Percentiles rank a stretch among this genome's conserved stretches.
These are phyloP conservation scores for Persicaria tinctoria DNA, from an alignment of 148 eudicot genomes.

Conservation along the genomic window DNA sequence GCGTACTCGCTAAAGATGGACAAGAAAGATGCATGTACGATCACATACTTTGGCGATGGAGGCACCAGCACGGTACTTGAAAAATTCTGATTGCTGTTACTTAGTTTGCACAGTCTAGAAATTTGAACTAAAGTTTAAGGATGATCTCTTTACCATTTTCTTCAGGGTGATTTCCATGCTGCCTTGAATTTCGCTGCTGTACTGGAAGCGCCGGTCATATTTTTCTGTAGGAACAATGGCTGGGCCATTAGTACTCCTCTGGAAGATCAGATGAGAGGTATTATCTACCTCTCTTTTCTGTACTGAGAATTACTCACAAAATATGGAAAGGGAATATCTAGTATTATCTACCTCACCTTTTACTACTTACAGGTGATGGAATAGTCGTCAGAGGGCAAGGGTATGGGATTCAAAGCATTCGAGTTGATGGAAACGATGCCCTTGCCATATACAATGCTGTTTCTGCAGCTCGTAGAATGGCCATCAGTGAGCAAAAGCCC, in stretches of 20 bases:
- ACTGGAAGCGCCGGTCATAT: conserved; percentile 61
- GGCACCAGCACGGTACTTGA: conserved; percentile 49
- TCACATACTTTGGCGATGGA: conserved; percentile 79
- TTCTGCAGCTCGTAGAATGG: conserved; percentile 46
- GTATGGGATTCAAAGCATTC: conserved; percentile 58
- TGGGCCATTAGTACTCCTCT: conserved; percentile 80
- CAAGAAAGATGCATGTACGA: conserved; percentile 51
- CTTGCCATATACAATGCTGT: conserved; percentile 62
- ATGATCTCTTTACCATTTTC: background rate
- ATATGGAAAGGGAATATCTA: background rate
- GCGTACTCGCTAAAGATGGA: conserved; percentile 85
- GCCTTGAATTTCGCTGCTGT: conserved; percentile 73
- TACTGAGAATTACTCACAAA: background rate
- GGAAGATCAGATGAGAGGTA: conserved; percentile 56
- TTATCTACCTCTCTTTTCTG: conserved; percentile 9
- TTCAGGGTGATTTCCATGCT: conserved; percentile 75
- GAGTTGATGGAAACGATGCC: conserved; percentile 70
- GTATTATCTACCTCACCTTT: background rate
- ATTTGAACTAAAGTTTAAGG: background rate
- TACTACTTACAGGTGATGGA: conserved; percentile 48
- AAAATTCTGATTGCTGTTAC: background rate
- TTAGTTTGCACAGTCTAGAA: background rate
- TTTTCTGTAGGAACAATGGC: conserved; percentile 72
- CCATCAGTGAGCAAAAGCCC: conserved; percentile 44
- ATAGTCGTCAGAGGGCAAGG: conserved; percentile 62